phyloP scores from a whole-genome alignment of 2,329 filamentous ascomycete species.

The Neopestalotiopsis clavispora region DNA sequence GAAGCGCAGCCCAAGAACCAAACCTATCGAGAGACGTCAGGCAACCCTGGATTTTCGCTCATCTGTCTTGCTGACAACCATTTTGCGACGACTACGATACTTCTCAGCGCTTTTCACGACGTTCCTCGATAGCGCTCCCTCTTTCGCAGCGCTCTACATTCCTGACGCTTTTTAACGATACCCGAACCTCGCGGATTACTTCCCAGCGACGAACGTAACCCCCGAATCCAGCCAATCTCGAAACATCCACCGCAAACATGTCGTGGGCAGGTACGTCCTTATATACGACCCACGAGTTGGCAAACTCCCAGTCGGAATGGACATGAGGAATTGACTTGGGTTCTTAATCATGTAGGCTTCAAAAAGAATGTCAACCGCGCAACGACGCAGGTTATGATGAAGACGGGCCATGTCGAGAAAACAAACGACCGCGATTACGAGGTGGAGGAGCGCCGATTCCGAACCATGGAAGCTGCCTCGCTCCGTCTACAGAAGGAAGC shows the following conservation, averaged over 20 bases:
- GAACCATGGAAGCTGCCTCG: constrained; percentile 95
- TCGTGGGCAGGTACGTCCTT: constrained; percentile 70
- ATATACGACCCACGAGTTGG: constrained; percentile 16
- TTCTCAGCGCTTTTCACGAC: not conserved
- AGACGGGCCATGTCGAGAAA: constrained; percentile 97
- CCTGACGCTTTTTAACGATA: not conserved
- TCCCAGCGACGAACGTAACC: not conserved
- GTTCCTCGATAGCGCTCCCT: not conserved
- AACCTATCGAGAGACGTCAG: not conserved
- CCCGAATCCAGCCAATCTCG: not conserved
- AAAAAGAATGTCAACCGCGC: constrained; percentile 98
- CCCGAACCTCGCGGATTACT: not conserved
- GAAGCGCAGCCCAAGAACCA: not conserved
- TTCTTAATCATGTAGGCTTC: constrained; percentile 60
- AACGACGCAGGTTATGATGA: constrained; percentile 99
- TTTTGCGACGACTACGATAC: not conserved
- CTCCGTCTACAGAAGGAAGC: constrained; percentile 95
- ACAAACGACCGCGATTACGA: constrained; percentile 99
- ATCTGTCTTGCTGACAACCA: not conserved
- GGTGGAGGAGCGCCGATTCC: constrained; percentile 94
- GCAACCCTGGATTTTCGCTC: not conserved
- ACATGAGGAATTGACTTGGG: not conserved
- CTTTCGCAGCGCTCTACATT: not conserved
- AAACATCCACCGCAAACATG: constrained; percentile 52
- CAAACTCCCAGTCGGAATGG: not conserved